phyloP scores from a whole-genome alignment of 192 early-diverging fungal genomes.

The Coemansia sp. region DNA sequence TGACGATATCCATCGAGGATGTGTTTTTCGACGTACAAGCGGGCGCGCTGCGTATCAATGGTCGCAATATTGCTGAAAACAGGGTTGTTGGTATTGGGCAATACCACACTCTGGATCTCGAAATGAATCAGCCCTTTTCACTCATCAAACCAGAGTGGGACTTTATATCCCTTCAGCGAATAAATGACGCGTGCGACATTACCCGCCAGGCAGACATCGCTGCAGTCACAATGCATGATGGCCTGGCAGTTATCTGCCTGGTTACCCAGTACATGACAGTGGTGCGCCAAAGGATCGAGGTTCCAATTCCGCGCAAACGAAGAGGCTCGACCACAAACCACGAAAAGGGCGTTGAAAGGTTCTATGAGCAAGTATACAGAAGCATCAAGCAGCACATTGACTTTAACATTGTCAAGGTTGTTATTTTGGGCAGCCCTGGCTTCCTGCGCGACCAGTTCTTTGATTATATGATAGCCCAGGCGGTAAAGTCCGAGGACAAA shows the following conservation, averaged over 20 bases:
- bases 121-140: slow-evolving; percentile 85
- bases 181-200: slow-evolving; percentile 87
- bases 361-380: slow-evolving; percentile 91
- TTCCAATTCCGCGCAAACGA: slow-evolving; percentile 87
- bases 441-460: slow-evolving; percentile 88
- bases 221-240: slow-evolving; percentile 86
- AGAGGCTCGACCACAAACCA: slow-evolving; percentile 86
- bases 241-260: slow-evolving; percentile 90
- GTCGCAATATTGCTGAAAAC: slow-evolving; percentile 83
- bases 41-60: slow-evolving; percentile 81
- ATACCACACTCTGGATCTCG: slow-evolving; percentile 94
- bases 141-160: slow-evolving; percentile 92
- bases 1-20: slow-evolving; percentile 82
- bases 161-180: slow-evolving; percentile 83
- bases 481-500: slow-evolving; percentile 82
- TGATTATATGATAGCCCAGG: slow-evolving; percentile 81
- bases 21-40: slow-evolving; percentile 91
- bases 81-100: slow-evolving; percentile 88
- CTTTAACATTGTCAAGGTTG: slow-evolving; percentile 92
- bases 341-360: slow-evolving; percentile 84
- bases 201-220: slow-evolving; percentile 88
- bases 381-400: slow-evolving; percentile 85
- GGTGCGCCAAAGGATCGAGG: slow-evolving; percentile 89
- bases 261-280: slow-evolving; percentile 95
- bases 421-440: slow-evolving; percentile 94